These are phyloP conservation scores for Ceratocystis destructans DNA, from an alignment of 2,329 filamentous ascomycete species.

Conservation along the genomic window DNA sequence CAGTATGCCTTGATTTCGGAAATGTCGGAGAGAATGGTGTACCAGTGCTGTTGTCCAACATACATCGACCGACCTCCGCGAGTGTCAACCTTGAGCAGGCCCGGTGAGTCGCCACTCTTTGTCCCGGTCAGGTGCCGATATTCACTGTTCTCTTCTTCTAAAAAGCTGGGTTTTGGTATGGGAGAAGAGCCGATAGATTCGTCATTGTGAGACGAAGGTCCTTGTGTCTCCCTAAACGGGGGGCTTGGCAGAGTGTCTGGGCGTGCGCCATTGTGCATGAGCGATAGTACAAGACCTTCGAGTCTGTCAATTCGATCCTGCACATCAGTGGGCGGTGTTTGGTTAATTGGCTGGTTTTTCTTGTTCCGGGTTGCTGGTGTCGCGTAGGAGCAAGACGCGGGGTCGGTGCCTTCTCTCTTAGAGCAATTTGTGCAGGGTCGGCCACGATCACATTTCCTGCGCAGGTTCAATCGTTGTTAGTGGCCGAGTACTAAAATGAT, in stretches of 20 bases:
- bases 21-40: slow-evolving; percentile 66
- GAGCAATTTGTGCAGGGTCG: slow-evolving; percentile 90
- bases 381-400: slow-evolving; percentile 73
- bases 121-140: neutral
- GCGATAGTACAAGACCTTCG: slow-evolving; percentile 76
- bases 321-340: slow-evolving; percentile 71
- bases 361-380: slow-evolving; percentile 51
- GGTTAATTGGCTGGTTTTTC: slow-evolving; percentile 52
- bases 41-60: slow-evolving; percentile 73
- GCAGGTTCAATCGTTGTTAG: slow-evolving; percentile 10
- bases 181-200: slow-evolving; percentile 11
- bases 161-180: neutral
- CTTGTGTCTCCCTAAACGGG: neutral
- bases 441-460: slow-evolving; percentile 80
- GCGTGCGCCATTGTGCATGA: slow-evolving; percentile 75
- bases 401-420: slow-evolving; percentile 74
- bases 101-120: slow-evolving; percentile 52
- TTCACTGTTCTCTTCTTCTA: slow-evolving; percentile 26
- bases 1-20: slow-evolving; percentile 92
- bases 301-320: slow-evolving; percentile 94
- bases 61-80: slow-evolving; percentile 70
- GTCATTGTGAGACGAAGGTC: neutral
- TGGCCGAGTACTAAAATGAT: neutral
- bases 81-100: slow-evolving; percentile 66
- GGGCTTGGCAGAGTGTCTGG: slow-evolving; percentile 28